These are phyloP conservation scores for Flaveria robusta DNA, from an alignment of 129 eudicot species.

Conservation along the genomic window DNA sequence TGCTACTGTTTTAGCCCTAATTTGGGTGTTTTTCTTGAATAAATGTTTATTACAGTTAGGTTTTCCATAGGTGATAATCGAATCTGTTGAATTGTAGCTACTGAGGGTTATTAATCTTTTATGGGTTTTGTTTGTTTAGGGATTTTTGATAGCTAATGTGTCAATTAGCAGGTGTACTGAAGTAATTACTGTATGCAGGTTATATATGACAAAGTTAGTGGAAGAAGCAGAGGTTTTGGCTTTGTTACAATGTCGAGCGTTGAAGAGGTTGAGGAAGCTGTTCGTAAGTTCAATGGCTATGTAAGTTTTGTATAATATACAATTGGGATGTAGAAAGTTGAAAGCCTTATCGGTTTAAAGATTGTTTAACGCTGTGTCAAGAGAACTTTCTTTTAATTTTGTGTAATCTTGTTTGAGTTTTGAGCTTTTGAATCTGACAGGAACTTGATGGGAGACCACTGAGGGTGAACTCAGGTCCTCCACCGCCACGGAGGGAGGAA, in stretches of 20 bases:
- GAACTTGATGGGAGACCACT: slow-evolving; percentile 78
- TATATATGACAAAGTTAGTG: slow-evolving; percentile 61
- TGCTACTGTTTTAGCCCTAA: not conserved
- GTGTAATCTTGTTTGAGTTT: too few species aligned
- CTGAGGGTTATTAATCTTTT: not conserved
- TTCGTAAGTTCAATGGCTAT: slow-evolving; percentile 67
- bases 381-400: too few species aligned
- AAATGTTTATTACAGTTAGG: too few species aligned
- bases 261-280: slow-evolving; percentile 64
- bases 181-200: slow-evolving; percentile 37
- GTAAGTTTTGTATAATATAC: slow-evolving; percentile 43
- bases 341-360: not conserved
- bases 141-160: not conserved
- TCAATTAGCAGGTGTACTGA: slow-evolving; percentile 16
- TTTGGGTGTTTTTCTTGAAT: not conserved
- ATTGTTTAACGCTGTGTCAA: not conserved
- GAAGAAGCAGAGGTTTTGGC: slow-evolving; percentile 83
- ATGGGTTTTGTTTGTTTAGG: not conserved
- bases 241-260: slow-evolving; percentile 72
- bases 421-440: slow-evolving; percentile 38
- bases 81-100: too few species aligned
- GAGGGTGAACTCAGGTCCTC: slow-evolving; percentile 92
- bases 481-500: slow-evolving; percentile 75
- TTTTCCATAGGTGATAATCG: too few species aligned
- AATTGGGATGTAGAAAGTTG: slow-evolving; percentile 6